phyloP scores from a whole-genome alignment of 306 rosid genomes.

The Hippophae tibetana region DNA sequence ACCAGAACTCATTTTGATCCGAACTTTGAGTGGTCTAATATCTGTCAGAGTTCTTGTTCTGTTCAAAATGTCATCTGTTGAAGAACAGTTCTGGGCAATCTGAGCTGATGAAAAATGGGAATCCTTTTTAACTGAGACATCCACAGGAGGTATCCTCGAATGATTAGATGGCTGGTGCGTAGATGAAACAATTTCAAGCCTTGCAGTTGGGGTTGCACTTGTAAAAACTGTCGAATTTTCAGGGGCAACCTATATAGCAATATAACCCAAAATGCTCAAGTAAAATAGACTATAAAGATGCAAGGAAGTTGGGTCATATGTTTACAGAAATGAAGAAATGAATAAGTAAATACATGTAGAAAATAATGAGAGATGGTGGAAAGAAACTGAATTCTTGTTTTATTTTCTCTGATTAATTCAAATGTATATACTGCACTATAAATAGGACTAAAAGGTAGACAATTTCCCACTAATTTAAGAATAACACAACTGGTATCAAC shows the following conservation, averaged over 20 bases:
- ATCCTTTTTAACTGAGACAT: constrained; percentile 29
- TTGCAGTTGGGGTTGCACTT: constrained; percentile 21
- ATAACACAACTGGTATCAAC: too few species aligned
- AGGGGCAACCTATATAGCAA: constrained; percentile 44
- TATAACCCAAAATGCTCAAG: constrained; percentile 31
- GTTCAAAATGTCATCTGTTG: constrained; percentile 33
- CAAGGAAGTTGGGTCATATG: too few species aligned
- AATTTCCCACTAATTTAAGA: too few species aligned
- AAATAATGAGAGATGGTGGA: too few species aligned
- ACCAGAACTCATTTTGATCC: constrained; percentile 55
- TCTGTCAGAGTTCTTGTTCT: constrained; percentile 32
- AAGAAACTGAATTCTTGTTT: too few species aligned
- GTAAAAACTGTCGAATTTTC: constrained; percentile 41
- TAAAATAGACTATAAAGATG: constrained; percentile 13
- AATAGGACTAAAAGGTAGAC: too few species aligned
- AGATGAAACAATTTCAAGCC: constrained; percentile 30
- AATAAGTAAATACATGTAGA: too few species aligned
- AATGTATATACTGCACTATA: too few species aligned
- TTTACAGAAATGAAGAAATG: too few species aligned
- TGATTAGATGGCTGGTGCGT: constrained; percentile 22
- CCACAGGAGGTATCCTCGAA: constrained; percentile 25
- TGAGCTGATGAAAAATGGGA: constrained; percentile 26
- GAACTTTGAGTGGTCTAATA: constrained; percentile 52
- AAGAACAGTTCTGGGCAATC: constrained; percentile 28
- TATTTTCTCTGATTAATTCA: too few species aligned